A percentile compares a stretch with the other conserved stretches of the same genome.
phyloP scores from a whole-genome alignment of 2,329 filamentous ascomycete genomes.

The Neocucurbitaria cava region DNA sequence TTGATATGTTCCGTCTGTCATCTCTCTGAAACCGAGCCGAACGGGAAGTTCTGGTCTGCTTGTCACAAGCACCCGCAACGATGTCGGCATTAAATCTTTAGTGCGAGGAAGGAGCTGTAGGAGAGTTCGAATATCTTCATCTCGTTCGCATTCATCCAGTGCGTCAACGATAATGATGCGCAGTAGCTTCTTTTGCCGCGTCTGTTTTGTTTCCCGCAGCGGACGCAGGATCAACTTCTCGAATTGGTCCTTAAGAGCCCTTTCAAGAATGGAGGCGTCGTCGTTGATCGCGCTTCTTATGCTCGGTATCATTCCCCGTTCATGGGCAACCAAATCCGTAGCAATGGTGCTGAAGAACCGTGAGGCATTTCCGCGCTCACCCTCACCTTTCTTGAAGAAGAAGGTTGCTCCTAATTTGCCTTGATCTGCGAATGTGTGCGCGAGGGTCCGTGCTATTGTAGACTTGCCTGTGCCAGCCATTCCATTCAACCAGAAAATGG shows the following conservation, averaged over 20 bases:
- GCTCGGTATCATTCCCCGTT: conserved; percentile 10
- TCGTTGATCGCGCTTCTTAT: conserved; percentile 20
- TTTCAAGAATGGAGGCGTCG: conserved; percentile 8
- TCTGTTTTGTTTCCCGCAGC: background rate
- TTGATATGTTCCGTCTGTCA: conserved; percentile 23
- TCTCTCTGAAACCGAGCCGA: conserved; percentile 27
- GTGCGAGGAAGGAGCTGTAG: conserved; percentile 28
- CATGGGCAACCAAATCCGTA: conserved; percentile 9
- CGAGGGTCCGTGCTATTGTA: conserved; percentile 29
- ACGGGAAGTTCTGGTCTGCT: conserved; percentile 29
- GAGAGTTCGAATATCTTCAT: conserved; percentile 17
- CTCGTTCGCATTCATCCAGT: conserved; percentile 41
- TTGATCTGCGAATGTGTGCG: conserved; percentile 8
- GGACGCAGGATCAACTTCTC: conserved; percentile 13
- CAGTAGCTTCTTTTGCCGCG: background rate
- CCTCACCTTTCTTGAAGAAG: conserved; percentile 20
- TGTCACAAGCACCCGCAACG: conserved; percentile 25
- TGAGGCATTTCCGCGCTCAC: conserved; percentile 14
- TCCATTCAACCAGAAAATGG: conserved; percentile 44
- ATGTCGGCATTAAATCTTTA: conserved; percentile 12
- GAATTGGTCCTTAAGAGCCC: conserved; percentile 11
- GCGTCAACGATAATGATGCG: conserved; percentile 25
- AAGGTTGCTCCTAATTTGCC: conserved; percentile 16
- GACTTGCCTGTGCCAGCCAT: conserved; percentile 15
- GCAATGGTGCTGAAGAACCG: conserved; percentile 27